Conservation (phyloP, 2,329 filamentous ascomycete genomes). For the Phyllosticta citrichinensis region DNA sequence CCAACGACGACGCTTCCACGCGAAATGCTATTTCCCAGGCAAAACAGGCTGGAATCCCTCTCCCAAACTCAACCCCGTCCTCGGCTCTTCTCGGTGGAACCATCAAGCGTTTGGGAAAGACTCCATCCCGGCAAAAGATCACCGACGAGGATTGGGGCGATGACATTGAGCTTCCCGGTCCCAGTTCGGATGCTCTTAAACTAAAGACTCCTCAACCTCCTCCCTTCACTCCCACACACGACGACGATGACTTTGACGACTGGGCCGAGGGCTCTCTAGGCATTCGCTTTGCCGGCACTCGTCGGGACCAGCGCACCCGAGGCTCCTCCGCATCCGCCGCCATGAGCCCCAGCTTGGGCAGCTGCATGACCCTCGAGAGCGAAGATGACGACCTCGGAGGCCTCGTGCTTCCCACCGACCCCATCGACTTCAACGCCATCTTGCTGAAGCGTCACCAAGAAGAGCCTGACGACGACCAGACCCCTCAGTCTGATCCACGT, state of each 20-base stretch:
- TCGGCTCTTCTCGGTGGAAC: conserved; percentile 87
- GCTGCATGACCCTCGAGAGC: conserved; percentile 82
- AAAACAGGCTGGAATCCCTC: conserved; percentile 79
- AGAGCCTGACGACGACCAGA: conserved; percentile 19
- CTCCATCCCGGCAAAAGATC: conserved; percentile 34
- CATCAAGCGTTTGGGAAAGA: conserved; percentile 73
- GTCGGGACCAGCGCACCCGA: conserved; percentile 64
- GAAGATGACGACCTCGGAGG: conserved; percentile 89
- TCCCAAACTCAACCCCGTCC: conserved; percentile 75
- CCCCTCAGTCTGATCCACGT: conserved; percentile 4
- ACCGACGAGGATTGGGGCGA: conserved; percentile 43
- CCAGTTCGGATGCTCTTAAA: conserved; percentile 28
- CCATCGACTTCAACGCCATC: conserved; percentile 71
- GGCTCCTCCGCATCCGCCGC: conserved; percentile 83
- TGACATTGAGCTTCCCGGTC: conserved; percentile 37
- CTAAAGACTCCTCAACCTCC: conserved; percentile 32
- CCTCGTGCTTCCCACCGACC: conserved; percentile 73
- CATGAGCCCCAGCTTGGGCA: conserved; percentile 85
- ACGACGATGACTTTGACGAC: conserved; percentile 56
- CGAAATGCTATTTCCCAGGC: conserved; percentile 79
- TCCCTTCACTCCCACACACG: conserved; percentile 27
- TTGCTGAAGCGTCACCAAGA: conserved; percentile 58
- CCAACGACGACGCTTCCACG: conserved; percentile 75
- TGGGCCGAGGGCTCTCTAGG: conserved; percentile 92
- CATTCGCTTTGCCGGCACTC: conserved; percentile 79